Base-by-base conservation (phyloP, 768 basidiomycete genomes). In the Chalciporus pseudorubinellus region DNA sequence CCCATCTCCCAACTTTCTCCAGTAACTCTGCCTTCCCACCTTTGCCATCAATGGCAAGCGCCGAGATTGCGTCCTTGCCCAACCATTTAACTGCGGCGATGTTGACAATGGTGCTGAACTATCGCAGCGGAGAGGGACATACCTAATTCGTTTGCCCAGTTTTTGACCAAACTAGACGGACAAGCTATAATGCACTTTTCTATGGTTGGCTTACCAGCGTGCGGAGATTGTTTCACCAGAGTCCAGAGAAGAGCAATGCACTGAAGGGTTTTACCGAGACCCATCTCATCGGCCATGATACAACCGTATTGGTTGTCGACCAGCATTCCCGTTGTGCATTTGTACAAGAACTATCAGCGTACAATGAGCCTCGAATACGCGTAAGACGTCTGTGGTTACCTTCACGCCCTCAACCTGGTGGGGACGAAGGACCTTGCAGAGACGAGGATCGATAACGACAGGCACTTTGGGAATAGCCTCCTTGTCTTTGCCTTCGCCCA, bases 221-320 rank as follows among this genome's bases (percentile, higher is more conserved):
- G 83, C 0, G 97, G 93, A 0, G 97, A 98, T 63, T 99, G 97
- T 69, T 93, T 97, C 44, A 98, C 72, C 12, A 98, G 70, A 0
- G 95, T 98, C 93, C 95, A 98, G 51, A 99, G 70, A 18, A 99
- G 80, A 2, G 95, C 79, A 55, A 99, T 98, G 65, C 97, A 98
- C 65, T 99, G 97, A 14, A 99, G 77, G 14, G 95, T 95, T 70
- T 97, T 95, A 16, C 92, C 95, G 13, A 98, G 82, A 61, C 95
- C 95, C 95, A 99, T 99, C 70, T 95, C 95, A 63, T 99, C 95
- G 1, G 95, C 95, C 95, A 99, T 98, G 68, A 99, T 99, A 64
- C 95, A 98, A 0, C 91, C 92, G 54, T 85, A 87, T 55, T 95
- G 92, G 60, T 92, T 89, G 40, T 92, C 87, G 33, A 89, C 89